phyloP scores from a whole-genome alignment of 1,284 basidiomycete species.

The Ustilago bromivora region DNA sequence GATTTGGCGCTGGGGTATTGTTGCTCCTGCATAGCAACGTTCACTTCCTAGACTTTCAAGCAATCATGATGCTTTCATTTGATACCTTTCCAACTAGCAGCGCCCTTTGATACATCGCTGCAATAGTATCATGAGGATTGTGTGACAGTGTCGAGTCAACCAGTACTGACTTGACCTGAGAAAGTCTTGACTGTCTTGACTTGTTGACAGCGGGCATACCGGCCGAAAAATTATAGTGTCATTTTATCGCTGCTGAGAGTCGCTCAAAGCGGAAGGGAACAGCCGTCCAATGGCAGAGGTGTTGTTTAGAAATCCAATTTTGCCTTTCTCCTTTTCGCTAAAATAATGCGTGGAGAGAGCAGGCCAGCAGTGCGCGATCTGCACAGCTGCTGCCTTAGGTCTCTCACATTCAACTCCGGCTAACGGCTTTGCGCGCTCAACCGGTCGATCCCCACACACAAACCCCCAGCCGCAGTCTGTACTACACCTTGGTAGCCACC shows the following conservation, averaged over 20 bases:
- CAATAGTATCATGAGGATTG: neutral
- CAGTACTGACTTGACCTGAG: no score
- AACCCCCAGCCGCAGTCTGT: neutral
- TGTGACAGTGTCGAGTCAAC: no score
- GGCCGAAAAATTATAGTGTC: neutral
- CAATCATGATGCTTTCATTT: neutral
- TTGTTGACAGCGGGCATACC: neutral
- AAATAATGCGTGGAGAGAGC: no score
- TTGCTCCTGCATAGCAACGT: slow-evolving; percentile 13
- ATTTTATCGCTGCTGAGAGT: no score
- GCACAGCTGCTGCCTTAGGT: neutral
- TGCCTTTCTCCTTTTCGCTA: neutral
- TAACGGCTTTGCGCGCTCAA: slow-evolving; percentile 22
- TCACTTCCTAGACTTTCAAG: neutral
- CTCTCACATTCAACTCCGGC: slow-evolving; percentile 38
- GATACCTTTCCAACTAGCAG: neutral
- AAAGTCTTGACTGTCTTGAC: neutral
- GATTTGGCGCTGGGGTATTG: slow-evolving; percentile 58
- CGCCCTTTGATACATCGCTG: neutral
- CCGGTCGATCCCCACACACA: slow-evolving; percentile 38
- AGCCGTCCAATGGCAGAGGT: slow-evolving; percentile 22
- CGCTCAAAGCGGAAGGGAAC: neutral
- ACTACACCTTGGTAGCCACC: neutral
- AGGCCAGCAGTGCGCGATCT: slow-evolving; percentile 5
- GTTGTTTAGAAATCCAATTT: slow-evolving; percentile 49